Conservation (phyloP, 495 filamentous ascomycete species). For the Aspergillus saccharolyticus region DNA sequence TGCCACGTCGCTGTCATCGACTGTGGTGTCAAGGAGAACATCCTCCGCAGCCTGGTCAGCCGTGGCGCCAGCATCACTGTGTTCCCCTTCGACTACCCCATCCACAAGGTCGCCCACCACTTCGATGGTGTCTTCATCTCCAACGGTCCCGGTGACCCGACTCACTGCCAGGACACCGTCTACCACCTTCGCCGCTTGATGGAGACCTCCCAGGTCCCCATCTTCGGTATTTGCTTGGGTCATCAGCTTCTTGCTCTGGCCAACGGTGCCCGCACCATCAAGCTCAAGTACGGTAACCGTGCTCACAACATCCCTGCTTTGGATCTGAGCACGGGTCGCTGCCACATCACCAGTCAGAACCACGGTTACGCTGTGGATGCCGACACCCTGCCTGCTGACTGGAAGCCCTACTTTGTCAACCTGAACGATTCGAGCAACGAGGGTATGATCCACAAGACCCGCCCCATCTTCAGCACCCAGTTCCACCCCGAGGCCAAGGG, state of each 20-base stretch:
- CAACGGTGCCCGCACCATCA: constrained; percentile 77
- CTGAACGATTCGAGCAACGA: constrained; percentile 94
- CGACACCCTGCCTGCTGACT: constrained; percentile 72
- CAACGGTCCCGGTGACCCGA: constrained; percentile 96
- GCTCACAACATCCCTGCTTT: constrained; percentile 97
- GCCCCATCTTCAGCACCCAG: constrained; percentile 96
- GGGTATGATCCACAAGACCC: constrained; percentile 90
- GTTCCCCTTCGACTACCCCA: constrained; percentile 93
- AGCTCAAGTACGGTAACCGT: constrained; percentile 96
- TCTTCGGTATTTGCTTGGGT: constrained; percentile 96
- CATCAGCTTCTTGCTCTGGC: constrained; percentile 79
- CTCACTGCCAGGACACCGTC: constrained; percentile 88
- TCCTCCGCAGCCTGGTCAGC: constrained; percentile 83
- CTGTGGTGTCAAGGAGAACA: constrained; percentile 99
- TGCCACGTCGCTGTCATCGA: constrained; percentile 93
- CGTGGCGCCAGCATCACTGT: constrained; percentile 85
- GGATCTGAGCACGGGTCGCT: constrained; percentile 89
- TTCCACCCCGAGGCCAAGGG: constrained; percentile 98
- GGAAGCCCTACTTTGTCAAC: constrained; percentile 97
- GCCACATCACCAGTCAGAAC: constrained; percentile 98
- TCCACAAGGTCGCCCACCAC: constrained; percentile 95
- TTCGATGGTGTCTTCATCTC: constrained; percentile 97
- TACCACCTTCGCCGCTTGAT: constrained; percentile 85
- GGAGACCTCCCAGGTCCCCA: constrained; percentile 81
- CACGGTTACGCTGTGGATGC: constrained; percentile 97